Base-by-base conservation (phyloP, 2,329 filamentous ascomycete genomes). In the Cadophora malorum region DNA sequence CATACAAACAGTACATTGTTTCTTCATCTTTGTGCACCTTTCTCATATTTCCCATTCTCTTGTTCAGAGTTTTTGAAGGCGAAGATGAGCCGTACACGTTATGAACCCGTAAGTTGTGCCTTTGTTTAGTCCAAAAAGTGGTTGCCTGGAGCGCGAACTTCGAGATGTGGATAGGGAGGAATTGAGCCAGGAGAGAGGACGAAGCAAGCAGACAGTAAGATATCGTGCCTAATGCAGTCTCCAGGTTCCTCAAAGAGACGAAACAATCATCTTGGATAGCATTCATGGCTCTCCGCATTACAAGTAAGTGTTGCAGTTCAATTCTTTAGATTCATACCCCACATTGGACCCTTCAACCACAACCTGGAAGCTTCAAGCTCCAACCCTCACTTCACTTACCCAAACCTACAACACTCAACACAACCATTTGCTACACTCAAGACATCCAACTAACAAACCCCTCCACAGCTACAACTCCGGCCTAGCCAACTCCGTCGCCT, bases 81-180 rank as follows among this genome's bases (percentile, higher is more conserved):
- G 33, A 71, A 55, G 31, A 76, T 76, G 74, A 74, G 58, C 69
- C 68, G 73, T 3, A 63, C 70, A 49, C 67, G 73, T 45, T 76
- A 75, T 61, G 73, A 76, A 58, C 63, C 70, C 6, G 74, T 75
- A 67, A 64, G 73, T 72, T 21, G 52, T 47, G 21, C 10, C 31
- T 33, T 50, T 25, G 21, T 38, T 35, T 60, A 45, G 63, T 38
- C 47, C 35, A 41, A 31, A 55, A 55, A 45, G 16, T 55, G 61
- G 65, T 59, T 67, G 61, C 64, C 70, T 70, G 63, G 33, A 55
- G 8, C 53, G n/a, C 52, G 45, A 14, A 49, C 41, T 49, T 49
- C 4, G n/a, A 55, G n/a, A 19, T 28, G 61, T 33, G 47, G 41
- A 45, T 45, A 45, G 12, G 41, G 41, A 45, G 10, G 14, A 38